Conservation (phyloP, 495 filamentous ascomycete species). For the Xylaria acuta region DNA sequence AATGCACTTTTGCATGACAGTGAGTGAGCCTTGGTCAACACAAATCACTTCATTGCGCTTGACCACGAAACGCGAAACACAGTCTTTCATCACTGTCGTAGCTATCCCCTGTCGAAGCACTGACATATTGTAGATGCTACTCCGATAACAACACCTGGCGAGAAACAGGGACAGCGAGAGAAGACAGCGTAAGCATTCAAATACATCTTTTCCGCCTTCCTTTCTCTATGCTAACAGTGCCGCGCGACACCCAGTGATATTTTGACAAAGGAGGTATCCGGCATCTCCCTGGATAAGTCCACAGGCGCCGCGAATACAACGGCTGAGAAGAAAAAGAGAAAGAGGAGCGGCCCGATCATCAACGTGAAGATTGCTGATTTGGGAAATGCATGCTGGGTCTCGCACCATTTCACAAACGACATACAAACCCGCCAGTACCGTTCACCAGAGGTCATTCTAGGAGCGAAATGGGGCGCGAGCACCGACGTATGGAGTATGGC, state of each 20-base stretch:
- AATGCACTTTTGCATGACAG: constrained; percentile 84
- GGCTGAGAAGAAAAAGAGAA: constrained; percentile 60
- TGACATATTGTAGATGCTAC: constrained; percentile 25
- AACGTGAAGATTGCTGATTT: constrained; percentile 99
- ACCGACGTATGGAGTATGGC: constrained; percentile 99
- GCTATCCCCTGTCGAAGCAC: constrained; percentile 16
- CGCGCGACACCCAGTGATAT: constrained; percentile 67
- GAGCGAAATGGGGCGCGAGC: constrained; percentile 97
- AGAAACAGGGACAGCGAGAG: constrained; percentile 85
- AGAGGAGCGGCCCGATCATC: constrained; percentile 70
- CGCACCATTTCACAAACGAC: constrained; percentile 99
- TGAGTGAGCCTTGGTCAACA: constrained; percentile 49
- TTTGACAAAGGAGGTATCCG: constrained; percentile 88
- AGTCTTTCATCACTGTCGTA: background rate
- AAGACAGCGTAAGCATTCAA: constrained; percentile 81
- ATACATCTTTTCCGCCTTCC: background rate
- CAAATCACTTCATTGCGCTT: background rate
- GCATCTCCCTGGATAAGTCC: constrained; percentile 88
- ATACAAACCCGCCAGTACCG: constrained; percentile 98
- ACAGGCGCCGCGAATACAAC: constrained; percentile 47
- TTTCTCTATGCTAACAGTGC: constrained; percentile 27
- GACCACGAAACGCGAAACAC: background rate
- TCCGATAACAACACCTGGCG: constrained; percentile 41
- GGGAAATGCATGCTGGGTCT: constrained; percentile 98
- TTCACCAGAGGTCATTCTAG: constrained; percentile 95